Percentiles rank a stretch among this genome's conserved stretches.
Evolutionary conservation across 2,329 filamentous ascomycete genomes (phyloP).

Genomic region (Neopestalotiopsis rosae): DNA sequence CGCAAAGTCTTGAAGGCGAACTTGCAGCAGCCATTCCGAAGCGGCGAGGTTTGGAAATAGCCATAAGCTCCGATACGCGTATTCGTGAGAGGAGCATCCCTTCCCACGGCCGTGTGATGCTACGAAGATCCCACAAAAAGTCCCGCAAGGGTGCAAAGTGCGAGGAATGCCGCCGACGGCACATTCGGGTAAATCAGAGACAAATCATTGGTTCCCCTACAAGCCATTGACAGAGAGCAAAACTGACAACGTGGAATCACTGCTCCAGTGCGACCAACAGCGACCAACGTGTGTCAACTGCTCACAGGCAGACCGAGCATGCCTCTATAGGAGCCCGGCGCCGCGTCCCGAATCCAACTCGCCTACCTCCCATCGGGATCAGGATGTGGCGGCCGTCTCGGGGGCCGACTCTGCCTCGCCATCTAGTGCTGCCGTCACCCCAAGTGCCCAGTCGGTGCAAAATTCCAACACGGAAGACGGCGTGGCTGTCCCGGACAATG

Average conservation of each 20-base stretch:
- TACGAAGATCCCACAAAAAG: constrained; percentile 17
- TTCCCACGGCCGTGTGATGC: not conserved
- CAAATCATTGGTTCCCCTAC: not conserved
- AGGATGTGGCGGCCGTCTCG: not conserved
- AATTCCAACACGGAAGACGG: not conserved
- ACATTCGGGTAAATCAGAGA: constrained; percentile 13
- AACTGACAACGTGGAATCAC: too few relatives aligned
- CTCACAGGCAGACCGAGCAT: constrained; percentile 11
- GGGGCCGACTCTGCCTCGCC: not conserved
- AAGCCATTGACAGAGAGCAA: not conserved
- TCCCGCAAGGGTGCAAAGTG: constrained; percentile 17
- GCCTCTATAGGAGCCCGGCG: not conserved
- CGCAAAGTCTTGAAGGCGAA: too few relatives aligned
- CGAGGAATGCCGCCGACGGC: constrained; percentile 14
- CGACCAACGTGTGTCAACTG: constrained; percentile 14
- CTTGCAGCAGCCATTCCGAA: too few relatives aligned
- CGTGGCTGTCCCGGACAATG: too few relatives aligned
- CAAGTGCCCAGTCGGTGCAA: not conserved
- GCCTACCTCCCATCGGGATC: not conserved
- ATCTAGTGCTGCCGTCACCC: not conserved
- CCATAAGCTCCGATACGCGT: too few relatives aligned
- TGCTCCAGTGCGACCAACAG: constrained; percentile 10
- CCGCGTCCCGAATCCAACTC: not conserved
- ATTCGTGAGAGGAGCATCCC: too few relatives aligned
- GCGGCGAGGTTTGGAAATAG: too few relatives aligned